Conservation (phyloP, 148 eudicot species). For the Hydrangea macrophylla region DNA sequence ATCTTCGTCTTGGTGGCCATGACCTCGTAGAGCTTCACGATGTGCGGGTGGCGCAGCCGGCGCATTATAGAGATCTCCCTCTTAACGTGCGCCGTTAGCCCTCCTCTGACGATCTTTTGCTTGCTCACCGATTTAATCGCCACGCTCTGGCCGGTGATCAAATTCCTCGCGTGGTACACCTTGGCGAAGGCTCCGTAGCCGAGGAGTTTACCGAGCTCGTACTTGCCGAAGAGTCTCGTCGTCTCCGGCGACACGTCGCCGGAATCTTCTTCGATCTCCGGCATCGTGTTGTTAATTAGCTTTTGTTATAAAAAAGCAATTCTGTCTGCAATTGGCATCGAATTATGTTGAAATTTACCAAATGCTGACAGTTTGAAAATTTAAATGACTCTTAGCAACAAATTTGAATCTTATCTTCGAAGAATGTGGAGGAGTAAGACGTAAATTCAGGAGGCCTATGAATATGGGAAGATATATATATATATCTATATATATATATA, state of each 20-base stretch:
- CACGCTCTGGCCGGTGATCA: slow-evolving; percentile 13
- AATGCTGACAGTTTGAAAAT: too few species aligned
- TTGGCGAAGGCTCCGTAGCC: slow-evolving; percentile 24
- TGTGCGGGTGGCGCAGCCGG: slow-evolving; percentile 9
- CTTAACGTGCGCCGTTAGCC: slow-evolving; percentile 1
- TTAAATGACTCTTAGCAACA: too few species aligned
- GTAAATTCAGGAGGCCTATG: too few species aligned
- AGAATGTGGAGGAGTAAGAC: too few species aligned
- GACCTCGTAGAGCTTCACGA: slow-evolving; percentile 12
- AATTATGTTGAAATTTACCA: too few species aligned
- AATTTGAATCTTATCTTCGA: too few species aligned
- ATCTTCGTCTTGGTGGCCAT: slow-evolving; percentile 11
- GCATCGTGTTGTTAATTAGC: too few species aligned
- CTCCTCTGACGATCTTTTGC: not conserved
- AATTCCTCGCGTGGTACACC: slow-evolving; percentile 21
- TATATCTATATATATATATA: too few species aligned
- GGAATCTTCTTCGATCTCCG: not conserved
- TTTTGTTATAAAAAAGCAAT: too few species aligned
- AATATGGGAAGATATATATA: too few species aligned
- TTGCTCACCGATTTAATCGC: slow-evolving; percentile 11
- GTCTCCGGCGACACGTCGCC: not conserved
- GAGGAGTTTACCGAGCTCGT: slow-evolving; percentile 20
- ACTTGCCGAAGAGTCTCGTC: slow-evolving; percentile 11
- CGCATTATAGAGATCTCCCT: slow-evolving; percentile 14
- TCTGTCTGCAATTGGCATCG: too few species aligned